phyloP scores from a whole-genome alignment of 345 rosid genomes.

The Pugionium dolabratum region DNA sequence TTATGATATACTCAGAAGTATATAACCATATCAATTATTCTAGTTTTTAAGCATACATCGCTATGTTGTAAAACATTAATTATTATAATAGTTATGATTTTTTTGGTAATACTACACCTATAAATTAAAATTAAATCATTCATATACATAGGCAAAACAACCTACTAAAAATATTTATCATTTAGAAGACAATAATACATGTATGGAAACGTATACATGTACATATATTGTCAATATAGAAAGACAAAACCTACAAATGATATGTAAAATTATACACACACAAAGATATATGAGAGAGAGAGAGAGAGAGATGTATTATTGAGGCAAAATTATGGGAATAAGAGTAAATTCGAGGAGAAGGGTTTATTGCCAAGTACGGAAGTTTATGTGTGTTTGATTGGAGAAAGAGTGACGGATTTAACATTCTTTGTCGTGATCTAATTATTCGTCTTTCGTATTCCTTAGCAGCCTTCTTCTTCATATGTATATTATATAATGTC shows the following conservation, averaged over 20 bases:
- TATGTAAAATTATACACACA: slow-evolving; percentile 32
- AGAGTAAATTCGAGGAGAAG: slow-evolving; percentile 37
- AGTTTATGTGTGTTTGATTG: slow-evolving; percentile 40
- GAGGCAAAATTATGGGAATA: slow-evolving; percentile 31
- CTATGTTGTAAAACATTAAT: background rate
- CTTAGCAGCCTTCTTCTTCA: slow-evolving; percentile 35
- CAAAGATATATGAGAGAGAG: slow-evolving; percentile 26
- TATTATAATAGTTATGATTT: background rate
- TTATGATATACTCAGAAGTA: background rate
- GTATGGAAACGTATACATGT: background rate
- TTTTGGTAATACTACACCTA: background rate
- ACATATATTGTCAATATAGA: background rate
- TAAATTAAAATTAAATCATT: slow-evolving; percentile 13
- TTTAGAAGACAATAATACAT: slow-evolving; percentile 9
- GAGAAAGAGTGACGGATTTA: slow-evolving; percentile 62
- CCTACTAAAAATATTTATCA: slow-evolving; percentile 10
- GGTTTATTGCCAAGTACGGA: slow-evolving; percentile 45
- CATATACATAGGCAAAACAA: slow-evolving; percentile 5
- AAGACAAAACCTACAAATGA: slow-evolving; percentile 21
- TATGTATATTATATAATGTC: slow-evolving; percentile 1
- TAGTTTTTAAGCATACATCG: background rate
- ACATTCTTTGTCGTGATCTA: slow-evolving; percentile 44
- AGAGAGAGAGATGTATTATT: slow-evolving; percentile 25
- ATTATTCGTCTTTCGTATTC: slow-evolving; percentile 41
- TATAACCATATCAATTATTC: background rate